Evolutionary conservation across 257 asterid genomes (phyloP), one percentile per base, ranked within the genome.

Genomic region (Fraxinus quadrangulata): DNA sequence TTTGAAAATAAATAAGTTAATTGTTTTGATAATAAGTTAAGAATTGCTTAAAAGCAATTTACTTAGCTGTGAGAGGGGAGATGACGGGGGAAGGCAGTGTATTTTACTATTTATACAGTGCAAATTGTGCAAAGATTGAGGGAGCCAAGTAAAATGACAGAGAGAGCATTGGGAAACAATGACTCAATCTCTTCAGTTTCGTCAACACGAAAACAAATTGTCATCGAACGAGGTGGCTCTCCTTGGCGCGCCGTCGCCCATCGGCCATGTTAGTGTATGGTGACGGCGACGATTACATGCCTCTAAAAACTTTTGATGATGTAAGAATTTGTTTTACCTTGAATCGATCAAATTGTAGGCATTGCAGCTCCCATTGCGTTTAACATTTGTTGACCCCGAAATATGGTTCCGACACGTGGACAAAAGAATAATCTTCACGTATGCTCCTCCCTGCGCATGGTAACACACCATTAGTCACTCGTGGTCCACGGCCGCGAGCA

Each of bases 281-380:
- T 0, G 91, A 87, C 34, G 91, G 76, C 3, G 92, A 93, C 1
- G 97, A 92, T 85, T 88, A 92, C 70, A 87, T 87, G 1, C 93
- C 92, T 0, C 13, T 89, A 45, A 75, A 69, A 45, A 78, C 77
- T 36, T 85, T 79, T 13, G 86, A 81, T 75, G 94, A 90, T 40
- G 85, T 72, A 90, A 59, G 59, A 81, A 81, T 40, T 12, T 95
- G 76, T 9, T 81, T 45, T 67, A 70, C 69, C 49, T 90, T 23
- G 99, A 95, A 81, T 89, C 99, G 0, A 30, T 70, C 34, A 94
- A 91, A 80, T 67, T 94, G 47, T 92, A 97, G 99, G 73, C 87
- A 94, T 94, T 71, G 99, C 96, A 31, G 90, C 91, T 12, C 98
- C 99, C 23, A 92, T 92, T 70, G 97, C 97, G 76, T 92, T 94